Evolutionary conservation across 306 rosid species (phyloP).

Genomic region (Albizia julibrissin): DNA sequence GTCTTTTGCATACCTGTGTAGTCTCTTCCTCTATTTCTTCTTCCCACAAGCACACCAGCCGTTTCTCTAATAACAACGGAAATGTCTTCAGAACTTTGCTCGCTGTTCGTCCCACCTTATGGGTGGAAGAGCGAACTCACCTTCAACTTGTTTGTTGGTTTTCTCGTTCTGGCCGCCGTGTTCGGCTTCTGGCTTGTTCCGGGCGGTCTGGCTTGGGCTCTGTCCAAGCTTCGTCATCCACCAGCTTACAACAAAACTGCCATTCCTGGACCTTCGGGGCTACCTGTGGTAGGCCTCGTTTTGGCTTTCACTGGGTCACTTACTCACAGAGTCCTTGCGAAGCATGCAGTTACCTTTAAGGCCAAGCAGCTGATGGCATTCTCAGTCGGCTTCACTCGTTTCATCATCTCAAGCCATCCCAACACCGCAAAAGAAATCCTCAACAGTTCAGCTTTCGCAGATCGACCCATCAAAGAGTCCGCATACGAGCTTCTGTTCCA

Average conservation of each 20-base stretch:
- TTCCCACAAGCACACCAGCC: neutral
- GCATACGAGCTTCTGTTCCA: conserved; percentile 73
- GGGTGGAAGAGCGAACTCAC: conserved; percentile 25
- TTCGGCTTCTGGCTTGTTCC: conserved; percentile 59
- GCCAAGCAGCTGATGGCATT: conserved; percentile 70
- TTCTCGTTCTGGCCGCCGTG: conserved; percentile 31
- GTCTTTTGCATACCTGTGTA: neutral
- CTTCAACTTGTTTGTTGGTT: conserved; percentile 33
- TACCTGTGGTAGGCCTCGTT: conserved; percentile 59
- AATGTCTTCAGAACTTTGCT: conserved; percentile 47
- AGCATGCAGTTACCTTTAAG: conserved; percentile 34
- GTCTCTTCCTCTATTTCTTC: neutral
- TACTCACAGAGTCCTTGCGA: conserved; percentile 54
- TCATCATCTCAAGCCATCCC: conserved; percentile 58
- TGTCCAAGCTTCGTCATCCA: conserved; percentile 30
- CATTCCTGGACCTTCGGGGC: conserved; percentile 73
- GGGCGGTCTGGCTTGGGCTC: conserved; percentile 79
- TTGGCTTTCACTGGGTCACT: conserved; percentile 41
- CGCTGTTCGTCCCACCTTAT: conserved; percentile 32
- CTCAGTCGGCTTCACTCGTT: conserved; percentile 61
- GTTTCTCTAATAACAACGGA: neutral
- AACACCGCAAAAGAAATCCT: conserved; percentile 66
- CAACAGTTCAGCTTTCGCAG: conserved; percentile 65
- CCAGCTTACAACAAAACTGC: neutral
- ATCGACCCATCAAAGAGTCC: conserved; percentile 70